Evolutionary conservation across 2,329 filamentous ascomycete genomes (phyloP).

Genomic region (Fusarium pilosicola): DNA sequence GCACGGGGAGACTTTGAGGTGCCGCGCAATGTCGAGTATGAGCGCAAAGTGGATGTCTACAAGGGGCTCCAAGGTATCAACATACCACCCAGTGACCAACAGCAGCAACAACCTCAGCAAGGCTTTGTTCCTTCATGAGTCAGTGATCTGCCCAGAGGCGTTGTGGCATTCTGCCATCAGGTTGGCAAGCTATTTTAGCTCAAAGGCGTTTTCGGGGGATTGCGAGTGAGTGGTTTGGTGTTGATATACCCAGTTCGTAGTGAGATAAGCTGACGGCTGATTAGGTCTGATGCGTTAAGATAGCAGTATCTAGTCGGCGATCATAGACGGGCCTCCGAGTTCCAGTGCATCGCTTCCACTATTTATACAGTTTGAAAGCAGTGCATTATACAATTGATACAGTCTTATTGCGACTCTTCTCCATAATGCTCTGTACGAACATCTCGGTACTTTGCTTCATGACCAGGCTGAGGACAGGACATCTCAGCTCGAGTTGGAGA

Average conservation of each 20-base stretch:
- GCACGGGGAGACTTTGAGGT: constrained; percentile 57
- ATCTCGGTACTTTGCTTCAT: background rate
- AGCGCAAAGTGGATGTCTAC: constrained; percentile 48
- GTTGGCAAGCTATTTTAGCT: background rate
- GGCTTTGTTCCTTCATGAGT: constrained; percentile 22
- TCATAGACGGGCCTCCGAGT: background rate
- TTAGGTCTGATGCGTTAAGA: constrained; percentile 2
- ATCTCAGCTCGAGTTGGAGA: background rate
- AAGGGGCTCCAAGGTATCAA: constrained; percentile 51
- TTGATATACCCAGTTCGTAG: constrained; percentile 10
- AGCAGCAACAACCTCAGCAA: constrained; percentile 12
- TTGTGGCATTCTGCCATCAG: background rate
- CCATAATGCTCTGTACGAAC: background rate
- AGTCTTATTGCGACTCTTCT: background rate
- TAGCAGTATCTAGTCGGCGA: background rate
- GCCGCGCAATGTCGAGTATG: constrained; percentile 57
- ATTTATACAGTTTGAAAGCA: background rate
- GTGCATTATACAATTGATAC: background rate
- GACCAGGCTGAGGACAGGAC: background rate
- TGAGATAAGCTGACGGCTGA: constrained; percentile 27
- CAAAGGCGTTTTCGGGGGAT: background rate
- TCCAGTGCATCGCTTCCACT: no score
- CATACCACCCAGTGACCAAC: constrained; percentile 42
- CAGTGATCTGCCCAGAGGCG: background rate
- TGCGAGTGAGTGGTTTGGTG: constrained; percentile 8